These are phyloP conservation scores for Glomus cerebriforme DNA, from an alignment of 192 early-diverging fungal genomes.

Conservation along the genomic window DNA sequence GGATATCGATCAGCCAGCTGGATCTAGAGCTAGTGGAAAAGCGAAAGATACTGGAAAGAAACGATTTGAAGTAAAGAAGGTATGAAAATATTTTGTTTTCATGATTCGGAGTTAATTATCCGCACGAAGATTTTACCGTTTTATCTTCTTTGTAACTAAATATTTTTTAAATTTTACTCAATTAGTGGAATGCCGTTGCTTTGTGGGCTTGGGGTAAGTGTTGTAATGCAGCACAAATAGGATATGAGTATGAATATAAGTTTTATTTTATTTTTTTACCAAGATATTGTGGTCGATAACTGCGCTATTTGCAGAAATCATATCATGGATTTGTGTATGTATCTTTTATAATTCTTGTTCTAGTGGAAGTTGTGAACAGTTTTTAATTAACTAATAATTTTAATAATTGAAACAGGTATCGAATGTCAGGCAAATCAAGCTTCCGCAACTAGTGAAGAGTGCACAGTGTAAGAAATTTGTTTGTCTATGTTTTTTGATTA, in stretches of 20 bases:
- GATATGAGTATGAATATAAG: neutral
- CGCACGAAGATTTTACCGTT: neutral
- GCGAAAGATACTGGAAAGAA: conserved; percentile 25
- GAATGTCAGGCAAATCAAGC: conserved; percentile 99
- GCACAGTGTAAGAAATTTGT: conserved; percentile 78
- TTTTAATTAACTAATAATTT: neutral
- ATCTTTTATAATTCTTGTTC: neutral
- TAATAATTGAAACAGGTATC: conserved; percentile 60
- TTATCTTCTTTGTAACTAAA: neutral
- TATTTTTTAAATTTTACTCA: neutral
- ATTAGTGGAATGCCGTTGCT: conserved; percentile 96
- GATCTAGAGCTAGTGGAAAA: conserved; percentile 18
- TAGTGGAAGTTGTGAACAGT: neutral
- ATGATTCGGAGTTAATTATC: neutral
- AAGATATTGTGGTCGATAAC: conserved; percentile 96
- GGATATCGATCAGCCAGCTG: conserved; percentile 23
- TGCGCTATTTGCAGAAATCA: conserved; percentile 99
- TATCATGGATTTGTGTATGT: conserved; percentile 97
- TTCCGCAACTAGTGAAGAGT: conserved; percentile 88
- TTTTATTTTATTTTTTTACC: neutral
- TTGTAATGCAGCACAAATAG: neutral
- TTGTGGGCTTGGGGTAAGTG: conserved; percentile 95
- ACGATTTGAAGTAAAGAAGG: conserved; percentile 34
- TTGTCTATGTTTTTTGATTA: neutral
- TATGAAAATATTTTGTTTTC: neutral